Conservation (phyloP, 208 protist genomes). For the Trypanosoma brucei region DNA sequence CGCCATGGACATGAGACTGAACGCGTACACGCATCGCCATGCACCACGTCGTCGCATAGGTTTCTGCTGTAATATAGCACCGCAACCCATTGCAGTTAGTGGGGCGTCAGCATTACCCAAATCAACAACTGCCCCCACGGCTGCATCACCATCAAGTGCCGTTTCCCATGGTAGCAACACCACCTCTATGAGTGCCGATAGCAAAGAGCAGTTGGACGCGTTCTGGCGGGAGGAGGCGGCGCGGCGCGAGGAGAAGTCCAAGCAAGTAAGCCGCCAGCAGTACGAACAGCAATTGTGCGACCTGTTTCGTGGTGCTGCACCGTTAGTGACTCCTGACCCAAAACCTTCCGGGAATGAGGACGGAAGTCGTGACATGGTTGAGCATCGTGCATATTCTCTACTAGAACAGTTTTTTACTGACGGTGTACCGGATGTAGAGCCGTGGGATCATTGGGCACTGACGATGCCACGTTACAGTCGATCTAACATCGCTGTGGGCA, state of each 20-base stretch:
- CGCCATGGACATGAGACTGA: conserved; percentile 24
- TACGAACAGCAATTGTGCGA: conserved; percentile 25
- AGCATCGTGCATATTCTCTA: conserved; percentile 34
- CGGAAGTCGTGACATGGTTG: not conserved
- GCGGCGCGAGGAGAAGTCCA: conserved; percentile 8
- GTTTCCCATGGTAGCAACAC: not conserved
- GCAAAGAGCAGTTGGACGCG: conserved; percentile 14
- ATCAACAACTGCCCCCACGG: not conserved
- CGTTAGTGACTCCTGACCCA: conserved; percentile 8
- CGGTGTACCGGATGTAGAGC: conserved; percentile 78
- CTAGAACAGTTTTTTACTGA: conserved; percentile 41
- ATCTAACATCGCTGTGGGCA: conserved; percentile 16
- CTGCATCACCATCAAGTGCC: not conserved
- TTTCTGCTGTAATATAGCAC: conserved; percentile 4
- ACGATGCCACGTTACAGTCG: conserved; percentile 54
- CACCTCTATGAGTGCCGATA: not conserved
- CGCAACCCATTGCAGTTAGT: not conserved
- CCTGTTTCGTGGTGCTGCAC: conserved; percentile 2
- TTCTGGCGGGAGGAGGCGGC: conserved; percentile 23
- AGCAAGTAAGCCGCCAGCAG: conserved; percentile 13
- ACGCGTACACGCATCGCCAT: conserved; percentile 22
- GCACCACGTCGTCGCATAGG: conserved; percentile 21
- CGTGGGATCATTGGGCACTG: conserved; percentile 76
- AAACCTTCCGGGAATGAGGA: not conserved
- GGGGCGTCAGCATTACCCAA: not conserved